Conservation (phyloP, 441 rosid genomes). For the Gossypium schwendimanii region DNA sequence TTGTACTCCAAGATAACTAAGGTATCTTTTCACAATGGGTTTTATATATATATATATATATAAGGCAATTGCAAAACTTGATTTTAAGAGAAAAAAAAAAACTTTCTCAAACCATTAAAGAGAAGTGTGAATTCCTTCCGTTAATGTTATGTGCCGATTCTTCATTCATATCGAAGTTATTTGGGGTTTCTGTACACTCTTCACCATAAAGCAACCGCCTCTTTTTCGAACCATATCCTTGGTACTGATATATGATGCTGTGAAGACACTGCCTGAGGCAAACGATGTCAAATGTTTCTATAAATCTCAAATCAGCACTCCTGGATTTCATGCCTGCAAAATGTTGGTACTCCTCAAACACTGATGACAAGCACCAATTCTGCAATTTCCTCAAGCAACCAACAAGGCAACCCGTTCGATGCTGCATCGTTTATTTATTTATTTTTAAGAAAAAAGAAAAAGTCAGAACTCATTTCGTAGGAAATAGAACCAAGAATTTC, state of each 20-base stretch:
- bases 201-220: slow-evolving; percentile 62
- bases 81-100: background rate
- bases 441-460: background rate
- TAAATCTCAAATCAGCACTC: slow-evolving; percentile 47
- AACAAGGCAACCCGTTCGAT: slow-evolving; percentile 84
- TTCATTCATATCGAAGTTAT: slow-evolving; percentile 31
- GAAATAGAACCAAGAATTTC: background rate
- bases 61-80: background rate
- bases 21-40: background rate
- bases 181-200: slow-evolving; percentile 45
- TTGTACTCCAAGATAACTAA: background rate
- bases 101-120: background rate
- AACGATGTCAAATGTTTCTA: slow-evolving; percentile 49
- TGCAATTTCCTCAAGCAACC: slow-evolving; percentile 89
- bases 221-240: slow-evolving; percentile 73
- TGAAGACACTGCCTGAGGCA: slow-evolving; percentile 54
- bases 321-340: slow-evolving; percentile 72
- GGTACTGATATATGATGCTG: slow-evolving; percentile 72
- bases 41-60: background rate
- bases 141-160: background rate
- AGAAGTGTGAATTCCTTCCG: background rate
- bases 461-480: background rate
- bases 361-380: slow-evolving; percentile 74
- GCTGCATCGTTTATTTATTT: slow-evolving; percentile 38
- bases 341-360: slow-evolving; percentile 63